Conservation (phyloP, 2,329 filamentous ascomycete species). For the Nigrospora sphaerica region DNA sequence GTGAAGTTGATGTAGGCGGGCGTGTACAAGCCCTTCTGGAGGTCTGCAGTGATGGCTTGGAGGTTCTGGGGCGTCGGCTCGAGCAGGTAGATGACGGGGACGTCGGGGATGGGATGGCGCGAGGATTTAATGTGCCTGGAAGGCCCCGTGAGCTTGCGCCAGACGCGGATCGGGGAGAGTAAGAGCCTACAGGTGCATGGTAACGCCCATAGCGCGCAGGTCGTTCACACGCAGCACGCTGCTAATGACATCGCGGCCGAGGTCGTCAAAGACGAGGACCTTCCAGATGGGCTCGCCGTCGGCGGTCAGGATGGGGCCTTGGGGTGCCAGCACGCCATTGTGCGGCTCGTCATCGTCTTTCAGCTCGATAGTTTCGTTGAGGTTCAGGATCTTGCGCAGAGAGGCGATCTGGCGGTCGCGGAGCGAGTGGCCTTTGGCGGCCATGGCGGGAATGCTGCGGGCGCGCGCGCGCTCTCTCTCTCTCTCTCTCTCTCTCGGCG, state of each 20-base stretch:
- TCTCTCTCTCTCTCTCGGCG: no score
- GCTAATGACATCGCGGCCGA: conserved; percentile 90
- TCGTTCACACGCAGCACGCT: conserved; percentile 93
- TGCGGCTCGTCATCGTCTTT: conserved; percentile 56
- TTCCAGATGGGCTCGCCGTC: conserved; percentile 97
- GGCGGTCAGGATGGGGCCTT: conserved; percentile 74
- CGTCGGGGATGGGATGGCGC: conserved; percentile 88
- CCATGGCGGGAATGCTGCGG: conserved; percentile 10
- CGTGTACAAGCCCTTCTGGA: conserved; percentile 81
- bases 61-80: conserved; percentile 81
- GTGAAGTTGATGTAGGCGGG: conserved; percentile 97
- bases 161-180: neutral
- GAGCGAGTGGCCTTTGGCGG: conserved; percentile 15
- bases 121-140: conserved; percentile 69
- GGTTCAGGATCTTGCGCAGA: conserved; percentile 90
- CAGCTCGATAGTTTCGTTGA: conserved; percentile 67
- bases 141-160: neutral
- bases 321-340: conserved; percentile 59
- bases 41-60: conserved; percentile 73
- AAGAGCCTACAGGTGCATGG: conserved; percentile 73
- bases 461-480: no score
- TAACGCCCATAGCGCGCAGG: conserved; percentile 87
- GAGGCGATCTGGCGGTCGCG: conserved; percentile 50
- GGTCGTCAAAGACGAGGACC: conserved; percentile 88
- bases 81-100: conserved; percentile 92